phyloP scores from a whole-genome alignment of 2,329 filamentous ascomycete genomes.

The Neopestalotiopsis rosae region DNA sequence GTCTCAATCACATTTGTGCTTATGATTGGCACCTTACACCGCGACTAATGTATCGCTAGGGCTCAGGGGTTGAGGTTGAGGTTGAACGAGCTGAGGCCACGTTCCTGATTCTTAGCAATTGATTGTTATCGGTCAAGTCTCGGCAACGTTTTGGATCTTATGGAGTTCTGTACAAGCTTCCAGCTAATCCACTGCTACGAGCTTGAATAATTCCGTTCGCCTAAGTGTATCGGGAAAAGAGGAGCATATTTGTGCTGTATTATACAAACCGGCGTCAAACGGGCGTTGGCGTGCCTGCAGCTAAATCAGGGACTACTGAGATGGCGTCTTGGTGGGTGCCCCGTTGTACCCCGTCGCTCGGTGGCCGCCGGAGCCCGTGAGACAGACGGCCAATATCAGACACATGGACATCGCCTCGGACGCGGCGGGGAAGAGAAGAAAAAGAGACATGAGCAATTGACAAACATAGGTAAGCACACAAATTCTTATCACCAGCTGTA shows the following conservation, averaged over 20 bases:
- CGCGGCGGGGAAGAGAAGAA: neutral
- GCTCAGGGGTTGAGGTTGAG: neutral
- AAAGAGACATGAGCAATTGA: neutral
- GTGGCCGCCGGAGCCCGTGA: conserved; percentile 17
- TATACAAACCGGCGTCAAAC: too few species aligned
- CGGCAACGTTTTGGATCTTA: neutral
- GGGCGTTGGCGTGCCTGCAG: conserved; percentile 1
- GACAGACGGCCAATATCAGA: neutral
- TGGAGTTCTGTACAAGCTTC: neutral
- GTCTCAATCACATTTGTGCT: neutral
- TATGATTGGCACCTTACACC: neutral
- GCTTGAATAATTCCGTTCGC: neutral
- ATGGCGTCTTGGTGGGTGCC: conserved; percentile 2
- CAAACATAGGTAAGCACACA: neutral
- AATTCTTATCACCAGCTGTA: neutral
- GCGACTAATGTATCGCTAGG: neutral
- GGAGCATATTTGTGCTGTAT: neutral
- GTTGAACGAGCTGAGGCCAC: neutral
- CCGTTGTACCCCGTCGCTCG: conserved; percentile 1
- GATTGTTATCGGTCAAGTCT: neutral
- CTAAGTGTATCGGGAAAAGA: neutral
- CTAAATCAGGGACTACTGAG: neutral
- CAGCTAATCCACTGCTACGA: neutral
- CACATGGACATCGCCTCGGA: neutral
- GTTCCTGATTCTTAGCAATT: neutral